These are phyloP conservation scores for Bryum argenteum DNA, from an alignment of 225 moss, liverwort and hornwort species.

Conservation along the genomic window DNA sequence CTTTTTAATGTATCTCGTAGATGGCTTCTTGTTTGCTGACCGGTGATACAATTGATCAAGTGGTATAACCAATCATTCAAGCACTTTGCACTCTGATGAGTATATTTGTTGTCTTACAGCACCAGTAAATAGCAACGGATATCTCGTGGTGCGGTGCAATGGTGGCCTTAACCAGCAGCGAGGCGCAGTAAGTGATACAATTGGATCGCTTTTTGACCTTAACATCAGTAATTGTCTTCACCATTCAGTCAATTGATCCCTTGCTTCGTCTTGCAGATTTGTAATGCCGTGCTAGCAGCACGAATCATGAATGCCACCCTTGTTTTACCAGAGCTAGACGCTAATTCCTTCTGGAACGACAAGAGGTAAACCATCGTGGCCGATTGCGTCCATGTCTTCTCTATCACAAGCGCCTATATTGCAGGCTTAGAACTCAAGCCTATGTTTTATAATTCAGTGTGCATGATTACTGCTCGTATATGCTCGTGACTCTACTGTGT, in stretches of 20 bases:
- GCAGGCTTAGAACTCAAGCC: not conserved
- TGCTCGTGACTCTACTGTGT: constrained; percentile 40
- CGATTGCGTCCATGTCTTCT: constrained; percentile 28
- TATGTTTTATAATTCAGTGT: constrained; percentile 1
- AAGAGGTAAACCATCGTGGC: constrained; percentile 57
- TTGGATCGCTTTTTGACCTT: constrained; percentile 16
- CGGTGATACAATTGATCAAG: not conserved
- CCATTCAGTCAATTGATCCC: constrained; percentile 21
- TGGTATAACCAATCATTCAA: not conserved
- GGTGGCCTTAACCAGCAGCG: constrained; percentile 91
- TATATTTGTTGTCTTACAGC: constrained; percentile 49
- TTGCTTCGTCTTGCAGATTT: constrained; percentile 63
- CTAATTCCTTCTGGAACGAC: constrained; percentile 76
- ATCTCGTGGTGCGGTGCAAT: constrained; percentile 82
- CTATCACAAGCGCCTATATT: not conserved
- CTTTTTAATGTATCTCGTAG: constrained; percentile 15
- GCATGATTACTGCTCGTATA: constrained; percentile 17
- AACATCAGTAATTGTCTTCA: constrained; percentile 19
- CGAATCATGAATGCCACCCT: constrained; percentile 96
- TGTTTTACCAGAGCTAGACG: constrained; percentile 81
- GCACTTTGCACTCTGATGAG: constrained; percentile 25
- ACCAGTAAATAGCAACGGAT: constrained; percentile 70
- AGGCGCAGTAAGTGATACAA: constrained; percentile 63
- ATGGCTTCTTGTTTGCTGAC: constrained; percentile 11
- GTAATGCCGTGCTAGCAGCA: constrained; percentile 95